These are phyloP conservation scores for Neurospora sp. DNA, from an alignment of 495 filamentous ascomycete genomes.

Conservation along the genomic window DNA sequence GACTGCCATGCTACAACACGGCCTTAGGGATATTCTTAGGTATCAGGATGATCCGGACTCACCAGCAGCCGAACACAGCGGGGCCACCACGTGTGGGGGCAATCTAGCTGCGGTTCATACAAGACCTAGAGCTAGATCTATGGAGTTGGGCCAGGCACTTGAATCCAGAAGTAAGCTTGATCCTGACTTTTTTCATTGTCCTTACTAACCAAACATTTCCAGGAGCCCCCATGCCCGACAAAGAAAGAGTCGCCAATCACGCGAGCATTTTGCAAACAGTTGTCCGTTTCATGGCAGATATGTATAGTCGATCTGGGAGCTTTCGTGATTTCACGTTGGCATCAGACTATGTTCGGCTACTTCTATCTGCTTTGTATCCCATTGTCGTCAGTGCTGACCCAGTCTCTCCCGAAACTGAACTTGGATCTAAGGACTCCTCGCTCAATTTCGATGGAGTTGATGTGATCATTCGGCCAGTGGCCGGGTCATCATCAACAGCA, in stretches of 20 bases:
- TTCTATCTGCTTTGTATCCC: slow-evolving; percentile 74
- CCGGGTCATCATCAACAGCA: slow-evolving; percentile 38
- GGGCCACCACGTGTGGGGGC: slow-evolving; percentile 6
- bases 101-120: slow-evolving; percentile 15
- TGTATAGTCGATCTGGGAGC: slow-evolving; percentile 58
- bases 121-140: slow-evolving; percentile 36
- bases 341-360: slow-evolving; percentile 67
- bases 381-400: slow-evolving; percentile 75
- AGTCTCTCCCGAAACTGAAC: slow-evolving; percentile 70
- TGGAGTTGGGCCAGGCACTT: slow-evolving; percentile 38
- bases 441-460: slow-evolving; percentile 80
- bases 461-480: slow-evolving; percentile 67
- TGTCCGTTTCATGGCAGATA: slow-evolving; percentile 66
- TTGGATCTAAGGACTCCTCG: slow-evolving; percentile 65
- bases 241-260: slow-evolving; percentile 40
- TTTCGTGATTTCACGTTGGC: slow-evolving; percentile 74
- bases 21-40: slow-evolving; percentile 56
- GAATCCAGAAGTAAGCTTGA: slow-evolving; percentile 38
- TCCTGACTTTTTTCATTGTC: neutral
- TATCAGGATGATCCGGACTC: slow-evolving; percentile 50
- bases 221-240: slow-evolving; percentile 28
- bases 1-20: slow-evolving; percentile 77
- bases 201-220: slow-evolving; percentile 7
- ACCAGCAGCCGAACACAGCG: slow-evolving; percentile 24
- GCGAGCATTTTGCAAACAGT: slow-evolving; percentile 57